These are phyloP conservation scores for Aschersonia sp. DNA, from an alignment of 2,329 filamentous ascomycete genomes.

Conservation along the genomic window DNA sequence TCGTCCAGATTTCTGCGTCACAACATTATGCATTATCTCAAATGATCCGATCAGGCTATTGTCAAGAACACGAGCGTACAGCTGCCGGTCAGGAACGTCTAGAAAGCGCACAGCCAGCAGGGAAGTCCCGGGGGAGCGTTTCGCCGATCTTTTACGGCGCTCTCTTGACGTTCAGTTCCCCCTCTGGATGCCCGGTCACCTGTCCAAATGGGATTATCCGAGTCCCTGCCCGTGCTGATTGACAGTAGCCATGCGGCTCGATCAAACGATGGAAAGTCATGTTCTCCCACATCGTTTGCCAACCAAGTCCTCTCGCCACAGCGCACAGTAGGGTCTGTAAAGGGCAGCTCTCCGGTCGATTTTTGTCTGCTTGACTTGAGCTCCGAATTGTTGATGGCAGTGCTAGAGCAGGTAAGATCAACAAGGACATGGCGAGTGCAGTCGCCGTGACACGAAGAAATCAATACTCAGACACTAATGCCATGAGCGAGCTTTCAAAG, in stretches of 20 bases:
- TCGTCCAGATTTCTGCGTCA: too few species aligned
- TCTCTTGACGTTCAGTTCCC: background rate
- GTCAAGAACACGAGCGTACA: background rate
- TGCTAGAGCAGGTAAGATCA: constrained; percentile 2
- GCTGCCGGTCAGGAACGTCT: background rate
- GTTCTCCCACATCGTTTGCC: too few species aligned
- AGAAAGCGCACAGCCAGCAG: background rate
- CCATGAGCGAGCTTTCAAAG: background rate
- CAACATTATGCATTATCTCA: too few species aligned
- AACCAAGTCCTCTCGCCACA: background rate
- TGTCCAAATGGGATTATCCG: background rate
- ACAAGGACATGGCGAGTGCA: background rate
- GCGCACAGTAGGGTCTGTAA: background rate
- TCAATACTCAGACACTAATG: background rate
- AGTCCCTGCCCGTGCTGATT: too few species aligned
- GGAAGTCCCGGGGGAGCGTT: background rate
- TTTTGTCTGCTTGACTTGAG: background rate
- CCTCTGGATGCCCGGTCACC: background rate
- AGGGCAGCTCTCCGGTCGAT: background rate
- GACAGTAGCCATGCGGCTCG: too few species aligned
- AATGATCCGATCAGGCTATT: too few species aligned
- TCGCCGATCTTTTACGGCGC: background rate
- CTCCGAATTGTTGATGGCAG: constrained; percentile 7
- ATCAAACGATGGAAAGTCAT: too few species aligned
- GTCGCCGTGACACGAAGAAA: background rate